phyloP scores from a whole-genome alignment of 495 filamentous ascomycete genomes.

The Neurospora sp. region DNA sequence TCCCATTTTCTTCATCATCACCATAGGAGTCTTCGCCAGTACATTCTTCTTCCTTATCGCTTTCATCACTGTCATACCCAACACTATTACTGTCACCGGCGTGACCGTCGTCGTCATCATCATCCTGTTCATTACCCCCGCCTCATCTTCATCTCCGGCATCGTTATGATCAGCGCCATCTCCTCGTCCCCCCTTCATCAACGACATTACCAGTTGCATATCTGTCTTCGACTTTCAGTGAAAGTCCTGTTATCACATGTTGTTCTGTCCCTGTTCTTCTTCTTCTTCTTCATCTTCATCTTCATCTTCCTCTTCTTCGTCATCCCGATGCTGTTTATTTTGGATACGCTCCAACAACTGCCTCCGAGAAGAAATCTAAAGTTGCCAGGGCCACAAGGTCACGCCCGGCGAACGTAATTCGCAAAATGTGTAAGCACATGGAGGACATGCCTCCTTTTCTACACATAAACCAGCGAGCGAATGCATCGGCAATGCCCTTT shows the following conservation, averaged over 20 bases:
- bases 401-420: slow-evolving; percentile 48
- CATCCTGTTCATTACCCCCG: not conserved
- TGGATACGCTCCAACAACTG: not conserved
- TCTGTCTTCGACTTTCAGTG: not conserved
- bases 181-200: not conserved
- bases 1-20: too few relatives aligned
- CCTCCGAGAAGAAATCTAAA: slow-evolving; percentile 30
- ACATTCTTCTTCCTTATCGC: not conserved
- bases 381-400: slow-evolving; percentile 28
- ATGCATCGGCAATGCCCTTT: too few relatives aligned
- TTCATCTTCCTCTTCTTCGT: too few relatives aligned
- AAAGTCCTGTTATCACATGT: not conserved
- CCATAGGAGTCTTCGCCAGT: too few relatives aligned
- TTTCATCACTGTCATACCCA: not conserved
- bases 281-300: too few relatives aligned
- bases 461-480: too few relatives aligned
- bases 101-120: too few relatives aligned
- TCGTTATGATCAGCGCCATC: not conserved
- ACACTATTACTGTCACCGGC: not conserved
- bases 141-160: not conserved
- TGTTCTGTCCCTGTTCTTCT: not conserved
- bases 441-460: not conserved
- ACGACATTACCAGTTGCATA: not conserved
- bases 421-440: slow-evolving; percentile 68
- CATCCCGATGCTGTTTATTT: too few relatives aligned